Conservation (phyloP, 768 basidiomycete genomes). For the Amanita jacksonii region DNA sequence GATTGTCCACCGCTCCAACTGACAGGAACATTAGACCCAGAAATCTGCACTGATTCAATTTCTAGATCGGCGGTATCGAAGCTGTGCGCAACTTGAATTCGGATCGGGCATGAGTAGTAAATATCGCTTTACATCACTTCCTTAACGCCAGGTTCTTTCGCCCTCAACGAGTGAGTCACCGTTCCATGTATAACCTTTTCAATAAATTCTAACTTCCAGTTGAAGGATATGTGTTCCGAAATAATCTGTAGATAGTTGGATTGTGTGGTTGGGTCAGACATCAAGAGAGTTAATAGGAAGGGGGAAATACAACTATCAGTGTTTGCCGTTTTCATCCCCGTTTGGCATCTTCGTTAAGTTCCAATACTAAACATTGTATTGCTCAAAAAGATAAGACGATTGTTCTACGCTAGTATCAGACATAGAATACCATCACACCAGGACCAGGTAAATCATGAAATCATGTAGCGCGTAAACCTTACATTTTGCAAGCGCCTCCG, state of each 20-base stretch:
- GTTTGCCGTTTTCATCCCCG: not conserved
- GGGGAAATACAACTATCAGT: too few species aligned
- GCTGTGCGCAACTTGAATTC: constrained; percentile 23
- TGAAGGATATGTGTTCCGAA: constrained; percentile 59
- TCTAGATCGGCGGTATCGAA: constrained; percentile 71
- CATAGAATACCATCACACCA: too few species aligned
- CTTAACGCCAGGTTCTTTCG: constrained; percentile 40
- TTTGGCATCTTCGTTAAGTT: too few species aligned
- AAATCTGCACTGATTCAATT: constrained; percentile 44
- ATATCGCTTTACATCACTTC: constrained; percentile 62
- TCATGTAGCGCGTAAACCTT: too few species aligned
- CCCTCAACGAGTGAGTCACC: constrained; percentile 51
- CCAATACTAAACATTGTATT: too few species aligned
- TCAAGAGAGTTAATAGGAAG: constrained; percentile 6
- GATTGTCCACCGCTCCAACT: constrained; percentile 13
- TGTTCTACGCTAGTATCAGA: too few species aligned
- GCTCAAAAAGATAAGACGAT: too few species aligned
- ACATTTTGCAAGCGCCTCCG: not conserved
- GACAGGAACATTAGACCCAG: constrained; percentile 39
- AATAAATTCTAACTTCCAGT: constrained; percentile 75
- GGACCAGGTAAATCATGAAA: too few species aligned
- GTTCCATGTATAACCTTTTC: constrained; percentile 51
- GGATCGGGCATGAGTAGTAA: too few species aligned
- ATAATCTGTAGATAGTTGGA: constrained; percentile 67
- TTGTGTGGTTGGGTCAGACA: constrained; percentile 61